These are phyloP conservation scores for Solanum habrochaites DNA, from an alignment of 257 asterid genomes.

Conservation along the genomic window DNA sequence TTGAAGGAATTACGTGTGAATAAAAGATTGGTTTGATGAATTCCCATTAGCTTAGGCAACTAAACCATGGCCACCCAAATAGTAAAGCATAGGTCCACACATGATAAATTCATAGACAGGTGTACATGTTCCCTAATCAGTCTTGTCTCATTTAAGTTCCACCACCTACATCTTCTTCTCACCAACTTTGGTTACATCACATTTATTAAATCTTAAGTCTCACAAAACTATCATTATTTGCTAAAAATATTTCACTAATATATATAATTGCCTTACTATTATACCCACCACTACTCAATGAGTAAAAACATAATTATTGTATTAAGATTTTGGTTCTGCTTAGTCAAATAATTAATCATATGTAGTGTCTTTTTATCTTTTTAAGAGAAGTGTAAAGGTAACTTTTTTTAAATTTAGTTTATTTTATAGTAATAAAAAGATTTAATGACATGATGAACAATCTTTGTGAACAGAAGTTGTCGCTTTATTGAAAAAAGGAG, in stretches of 20 bases:
- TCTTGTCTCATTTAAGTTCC: background rate
- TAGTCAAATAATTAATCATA: background rate
- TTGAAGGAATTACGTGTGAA: background rate
- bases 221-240: background rate
- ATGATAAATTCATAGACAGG: background rate
- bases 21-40: background rate
- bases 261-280: background rate
- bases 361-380: background rate
- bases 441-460: background rate
- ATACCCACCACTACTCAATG: background rate
- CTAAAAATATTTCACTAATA: background rate
- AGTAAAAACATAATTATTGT: background rate
- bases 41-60: conserved; percentile 6
- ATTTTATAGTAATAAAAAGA: background rate
- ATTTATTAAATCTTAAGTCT: background rate
- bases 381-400: background rate
- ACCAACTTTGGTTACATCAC: background rate
- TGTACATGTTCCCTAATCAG: background rate
- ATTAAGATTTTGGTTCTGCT: background rate
- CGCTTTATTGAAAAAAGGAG: background rate
- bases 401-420: background rate
- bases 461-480: background rate
- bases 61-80: background rate
- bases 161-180: background rate
- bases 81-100: background rate